These are phyloP conservation scores for Nothomitra cinnamomea DNA, from an alignment of 2,329 filamentous ascomycete species.

Conservation along the genomic window DNA sequence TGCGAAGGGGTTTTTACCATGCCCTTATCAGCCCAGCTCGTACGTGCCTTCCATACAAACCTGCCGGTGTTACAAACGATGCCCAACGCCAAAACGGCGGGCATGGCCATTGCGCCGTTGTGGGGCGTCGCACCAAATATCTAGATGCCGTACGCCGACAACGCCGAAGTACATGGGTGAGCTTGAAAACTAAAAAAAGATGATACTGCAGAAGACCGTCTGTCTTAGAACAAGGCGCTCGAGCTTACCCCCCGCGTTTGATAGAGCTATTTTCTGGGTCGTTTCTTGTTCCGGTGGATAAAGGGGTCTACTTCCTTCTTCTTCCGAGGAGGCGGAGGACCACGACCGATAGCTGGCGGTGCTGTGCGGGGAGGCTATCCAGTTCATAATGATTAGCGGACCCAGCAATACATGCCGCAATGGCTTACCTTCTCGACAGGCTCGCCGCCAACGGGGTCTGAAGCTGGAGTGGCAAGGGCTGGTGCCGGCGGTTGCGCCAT, in stretches of 20 bases:
- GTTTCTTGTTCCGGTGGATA: conserved; percentile 10
- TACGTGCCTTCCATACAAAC: no score
- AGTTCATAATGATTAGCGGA: background rate
- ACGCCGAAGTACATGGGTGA: no score
- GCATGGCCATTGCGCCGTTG: no score
- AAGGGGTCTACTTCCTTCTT: conserved; percentile 12
- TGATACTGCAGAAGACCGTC: background rate
- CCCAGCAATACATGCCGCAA: background rate
- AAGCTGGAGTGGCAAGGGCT: background rate
- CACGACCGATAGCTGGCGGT: background rate
- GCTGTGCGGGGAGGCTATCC: background rate
- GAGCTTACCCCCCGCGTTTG: background rate
- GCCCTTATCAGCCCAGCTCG: no score
- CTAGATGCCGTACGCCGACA: no score
- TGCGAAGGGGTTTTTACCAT: no score
- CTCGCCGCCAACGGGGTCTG: background rate
- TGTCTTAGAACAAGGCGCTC: background rate
- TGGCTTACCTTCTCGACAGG: background rate
- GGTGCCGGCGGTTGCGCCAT: background rate
- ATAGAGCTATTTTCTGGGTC: background rate
- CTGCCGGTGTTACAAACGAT: no score
- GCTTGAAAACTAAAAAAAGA: no score
- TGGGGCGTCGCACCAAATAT: no score
- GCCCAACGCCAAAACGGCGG: no score
- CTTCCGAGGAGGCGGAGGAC: conserved; percentile 10